phyloP scores from a whole-genome alignment of 208 protist species.

The Trypanosoma vivax region DNA sequence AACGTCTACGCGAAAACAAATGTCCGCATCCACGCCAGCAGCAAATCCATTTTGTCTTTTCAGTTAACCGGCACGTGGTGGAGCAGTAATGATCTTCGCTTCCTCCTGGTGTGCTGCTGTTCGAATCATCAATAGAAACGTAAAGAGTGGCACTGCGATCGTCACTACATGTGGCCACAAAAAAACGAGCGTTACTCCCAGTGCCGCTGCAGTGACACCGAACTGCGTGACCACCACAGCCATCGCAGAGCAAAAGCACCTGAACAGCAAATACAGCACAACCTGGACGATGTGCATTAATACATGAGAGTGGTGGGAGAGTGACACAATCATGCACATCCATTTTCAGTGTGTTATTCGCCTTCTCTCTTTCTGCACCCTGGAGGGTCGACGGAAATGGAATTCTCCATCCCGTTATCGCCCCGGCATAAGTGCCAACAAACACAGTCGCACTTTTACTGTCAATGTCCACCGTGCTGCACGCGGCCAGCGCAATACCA shows the following conservation, averaged over 20 bases:
- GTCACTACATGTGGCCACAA: slow-evolving; percentile 68
- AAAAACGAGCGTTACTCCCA: slow-evolving; percentile 4
- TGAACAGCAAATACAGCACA: slow-evolving; percentile 69
- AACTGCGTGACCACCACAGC: no score
- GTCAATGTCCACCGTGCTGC: slow-evolving; percentile 19
- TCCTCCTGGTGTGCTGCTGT: background rate
- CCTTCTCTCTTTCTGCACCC: background rate
- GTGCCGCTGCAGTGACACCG: background rate
- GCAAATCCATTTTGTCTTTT: slow-evolving; percentile 20
- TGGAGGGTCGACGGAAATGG: no score
- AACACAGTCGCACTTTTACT: slow-evolving; percentile 20
- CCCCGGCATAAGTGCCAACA: slow-evolving; percentile 49
- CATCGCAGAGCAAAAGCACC: background rate
- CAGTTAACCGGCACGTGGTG: background rate
- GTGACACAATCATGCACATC: background rate
- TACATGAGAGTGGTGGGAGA: slow-evolving; percentile 5
- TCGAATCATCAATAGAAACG: background rate
- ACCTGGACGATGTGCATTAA: slow-evolving; percentile 36
- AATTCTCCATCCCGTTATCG: slow-evolving; percentile 36
- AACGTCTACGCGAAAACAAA: slow-evolving; percentile 36
- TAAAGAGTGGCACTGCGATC: slow-evolving; percentile 58
- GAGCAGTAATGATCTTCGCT: background rate
- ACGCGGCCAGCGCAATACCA: slow-evolving; percentile 41
- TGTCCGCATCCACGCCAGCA: slow-evolving; percentile 33
- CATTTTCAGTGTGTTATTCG: background rate